Base-by-base conservation (phyloP, 805 yeast genomes). In the Soucietia sequanensis region DNA sequence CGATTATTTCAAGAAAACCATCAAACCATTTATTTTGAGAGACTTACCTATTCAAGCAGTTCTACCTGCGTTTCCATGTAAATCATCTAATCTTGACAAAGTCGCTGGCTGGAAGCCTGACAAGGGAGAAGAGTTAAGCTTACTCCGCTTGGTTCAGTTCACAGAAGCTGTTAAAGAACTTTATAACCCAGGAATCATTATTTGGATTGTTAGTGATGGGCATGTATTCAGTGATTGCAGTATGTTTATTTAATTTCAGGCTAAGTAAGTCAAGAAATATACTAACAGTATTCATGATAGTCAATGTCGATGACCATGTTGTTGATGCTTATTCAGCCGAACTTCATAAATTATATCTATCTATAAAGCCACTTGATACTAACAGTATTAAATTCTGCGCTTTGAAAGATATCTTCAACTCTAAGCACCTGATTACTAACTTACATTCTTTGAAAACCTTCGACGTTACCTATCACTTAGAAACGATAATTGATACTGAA, bases 31-130 rank as follows among this genome's bases (percentile, higher is more conserved):
- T 48, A 75, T 79, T 16, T 62, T 70, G 26, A 64, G 78, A 48
- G 58, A 62, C 42, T 35, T 67, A 20, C 67, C 65, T 25, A 65
- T 78, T 41, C 79, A 77, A 51, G 75, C 78, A 10, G 79, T 77
- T 6, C 57, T 78, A 33, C 84, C 84, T 5, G 84, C 84, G 0
- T 78, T 78, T 41, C 84, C 84, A 7, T 78, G 83, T 47, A 78
- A 78, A 49, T 74, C 81, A 0, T 76, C 81, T n/a, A 78, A 78
- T 44, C 36, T 50, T 20, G 64, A 71, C 23, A 78, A 78, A 47
- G 83, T 78, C 3, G 59, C 65, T 23, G 70, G 74, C 5, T 38
- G 49, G 13, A 47, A 53, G 28, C 84, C 84, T 5, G 84, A 78
- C 44, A 69, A 68, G 52, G 84, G 83, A 23, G 62, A 65, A 32